Conservation (phyloP, 176 grass and related monocot species). For the Avena insularis region DNA sequence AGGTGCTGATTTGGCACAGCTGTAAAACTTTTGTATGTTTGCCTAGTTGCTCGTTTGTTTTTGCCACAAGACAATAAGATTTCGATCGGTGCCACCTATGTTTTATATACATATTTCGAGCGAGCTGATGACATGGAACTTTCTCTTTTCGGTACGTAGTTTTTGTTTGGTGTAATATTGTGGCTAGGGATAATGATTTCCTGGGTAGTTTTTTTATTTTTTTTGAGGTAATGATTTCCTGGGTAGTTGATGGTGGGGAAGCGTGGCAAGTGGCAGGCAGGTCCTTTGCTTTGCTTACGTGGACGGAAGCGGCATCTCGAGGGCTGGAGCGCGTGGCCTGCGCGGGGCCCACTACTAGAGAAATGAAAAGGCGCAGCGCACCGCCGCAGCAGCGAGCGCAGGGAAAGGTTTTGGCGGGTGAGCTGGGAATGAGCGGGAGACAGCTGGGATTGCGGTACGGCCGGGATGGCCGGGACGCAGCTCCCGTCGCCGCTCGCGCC, state of each 20-base stretch:
- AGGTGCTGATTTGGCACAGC: background rate
- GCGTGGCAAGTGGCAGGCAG: background rate
- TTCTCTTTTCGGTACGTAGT: no score
- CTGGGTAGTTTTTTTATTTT: background rate
- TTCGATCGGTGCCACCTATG: background rate
- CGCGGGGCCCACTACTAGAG: background rate
- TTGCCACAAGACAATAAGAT: background rate
- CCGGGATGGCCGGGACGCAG: constrained; percentile 41
- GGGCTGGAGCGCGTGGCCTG: background rate
- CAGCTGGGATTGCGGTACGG: constrained; percentile 58
- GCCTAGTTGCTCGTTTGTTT: background rate
- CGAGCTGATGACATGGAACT: no score
- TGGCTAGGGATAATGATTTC: background rate
- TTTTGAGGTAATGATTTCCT: background rate
- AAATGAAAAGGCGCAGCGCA: background rate
- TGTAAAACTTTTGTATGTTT: background rate
- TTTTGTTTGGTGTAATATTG: no score
- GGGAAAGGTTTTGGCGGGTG: background rate
- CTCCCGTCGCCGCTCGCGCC: constrained; percentile 50
- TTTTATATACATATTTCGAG: background rate
- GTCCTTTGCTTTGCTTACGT: background rate
- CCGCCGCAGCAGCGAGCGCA: background rate
- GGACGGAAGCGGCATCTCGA: constrained; percentile 66
- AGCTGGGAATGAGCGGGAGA: constrained; percentile 55
- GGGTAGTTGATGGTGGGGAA: constrained; percentile 26